These are phyloP conservation scores for Dendrobium catenatum DNA, from an alignment of 106 monocot species.

Conservation along the genomic window DNA sequence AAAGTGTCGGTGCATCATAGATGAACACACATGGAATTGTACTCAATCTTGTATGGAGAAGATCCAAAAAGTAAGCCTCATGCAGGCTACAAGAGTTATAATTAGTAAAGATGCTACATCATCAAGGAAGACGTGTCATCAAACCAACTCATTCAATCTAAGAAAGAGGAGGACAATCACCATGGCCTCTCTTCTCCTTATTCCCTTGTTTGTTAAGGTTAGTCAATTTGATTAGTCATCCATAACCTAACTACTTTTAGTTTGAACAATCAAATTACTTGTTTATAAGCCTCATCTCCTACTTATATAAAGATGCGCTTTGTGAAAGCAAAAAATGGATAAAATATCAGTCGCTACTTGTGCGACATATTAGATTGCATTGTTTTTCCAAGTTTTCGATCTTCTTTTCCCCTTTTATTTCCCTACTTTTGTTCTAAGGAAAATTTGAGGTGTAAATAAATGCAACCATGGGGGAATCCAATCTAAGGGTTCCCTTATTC, in stretches of 20 bases:
- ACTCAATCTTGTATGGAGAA: too few relatives aligned
- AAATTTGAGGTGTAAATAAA: not conserved
- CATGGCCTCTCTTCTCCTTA: not conserved
- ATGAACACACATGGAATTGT: too few relatives aligned
- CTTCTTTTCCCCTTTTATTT: not conserved
- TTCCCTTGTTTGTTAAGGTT: not conserved
- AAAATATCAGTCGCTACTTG: not conserved
- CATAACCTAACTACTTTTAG: not conserved
- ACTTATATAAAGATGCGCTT: not conserved
- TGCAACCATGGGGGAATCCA: not conserved
- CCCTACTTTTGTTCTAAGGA: not conserved
- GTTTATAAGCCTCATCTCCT: not conserved
- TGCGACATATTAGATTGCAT: not conserved
- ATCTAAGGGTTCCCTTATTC: not conserved
- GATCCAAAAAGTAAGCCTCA: too few relatives aligned
- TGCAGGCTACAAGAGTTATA: not conserved
- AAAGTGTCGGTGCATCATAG: too few relatives aligned
- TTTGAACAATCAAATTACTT: not conserved
- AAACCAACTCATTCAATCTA: not conserved
- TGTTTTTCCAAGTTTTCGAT: not conserved
- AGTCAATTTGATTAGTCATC: conserved; percentile 5
- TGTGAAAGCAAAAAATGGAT: not conserved
- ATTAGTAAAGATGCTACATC: not conserved
- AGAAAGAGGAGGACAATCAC: not conserved
- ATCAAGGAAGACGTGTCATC: not conserved